Evolutionary conservation across 331 rosid species (phyloP).

Genomic region (Rhamnella rubrinervis): DNA sequence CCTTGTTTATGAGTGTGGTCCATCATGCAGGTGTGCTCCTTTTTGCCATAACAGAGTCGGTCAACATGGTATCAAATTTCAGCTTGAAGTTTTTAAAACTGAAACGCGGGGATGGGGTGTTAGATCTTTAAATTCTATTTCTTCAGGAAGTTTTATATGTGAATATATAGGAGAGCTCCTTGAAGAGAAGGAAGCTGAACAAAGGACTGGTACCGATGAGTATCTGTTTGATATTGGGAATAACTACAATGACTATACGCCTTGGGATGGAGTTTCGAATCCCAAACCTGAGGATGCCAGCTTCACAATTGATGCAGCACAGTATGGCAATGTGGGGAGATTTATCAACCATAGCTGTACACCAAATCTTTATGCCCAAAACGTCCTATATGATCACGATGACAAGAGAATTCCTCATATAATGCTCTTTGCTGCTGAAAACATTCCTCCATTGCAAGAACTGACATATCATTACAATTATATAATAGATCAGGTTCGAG

Average conservation of each 20-base stretch:
- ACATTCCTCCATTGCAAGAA: slow-evolving; percentile 91
- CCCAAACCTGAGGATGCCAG: slow-evolving; percentile 58
- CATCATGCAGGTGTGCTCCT: slow-evolving; percentile 70
- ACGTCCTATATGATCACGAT: slow-evolving; percentile 80
- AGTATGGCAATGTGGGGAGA: slow-evolving; percentile 81
- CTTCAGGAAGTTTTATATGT: slow-evolving; percentile 89
- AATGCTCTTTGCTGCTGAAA: slow-evolving; percentile 86
- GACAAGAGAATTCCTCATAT: slow-evolving; percentile 88
- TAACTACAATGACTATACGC: slow-evolving; percentile 46
- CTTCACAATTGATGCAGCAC: slow-evolving; percentile 81
- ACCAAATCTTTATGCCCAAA: slow-evolving; percentile 89
- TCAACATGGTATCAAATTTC: slow-evolving; percentile 73
- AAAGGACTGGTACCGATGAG: slow-evolving; percentile 78
- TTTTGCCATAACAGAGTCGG: slow-evolving; percentile 77
- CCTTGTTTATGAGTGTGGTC: slow-evolving; percentile 87
- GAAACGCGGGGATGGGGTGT: slow-evolving; percentile 86
- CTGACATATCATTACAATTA: slow-evolving; percentile 84
- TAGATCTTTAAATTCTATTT: slow-evolving; percentile 76
- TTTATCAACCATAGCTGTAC: slow-evolving; percentile 89
- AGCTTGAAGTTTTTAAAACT: slow-evolving; percentile 83
- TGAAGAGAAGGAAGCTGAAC: slow-evolving; percentile 79
- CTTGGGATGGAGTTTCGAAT: slow-evolving; percentile 67
- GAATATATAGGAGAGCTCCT: slow-evolving; percentile 92
- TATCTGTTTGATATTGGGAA: slow-evolving; percentile 89
- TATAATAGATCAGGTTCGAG: slow-evolving; percentile 59